Evolutionary conservation across 2,329 filamentous ascomycete genomes (phyloP).

Genomic region (Penicillium vulpinum): DNA sequence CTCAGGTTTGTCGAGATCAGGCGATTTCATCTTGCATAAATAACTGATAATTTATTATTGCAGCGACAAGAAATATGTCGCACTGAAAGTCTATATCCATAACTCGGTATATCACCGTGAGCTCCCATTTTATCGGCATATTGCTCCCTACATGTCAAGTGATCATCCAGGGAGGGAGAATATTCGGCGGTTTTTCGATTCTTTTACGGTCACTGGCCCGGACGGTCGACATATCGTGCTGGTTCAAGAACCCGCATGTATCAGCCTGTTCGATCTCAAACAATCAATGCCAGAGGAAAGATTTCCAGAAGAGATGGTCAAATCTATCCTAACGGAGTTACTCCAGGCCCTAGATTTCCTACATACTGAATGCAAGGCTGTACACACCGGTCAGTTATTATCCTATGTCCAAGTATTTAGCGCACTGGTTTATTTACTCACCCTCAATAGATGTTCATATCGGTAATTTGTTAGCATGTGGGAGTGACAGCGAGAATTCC

Average conservation of each 20-base stretch:
- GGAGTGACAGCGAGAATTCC: slow-evolving; percentile 25
- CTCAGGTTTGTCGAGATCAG: slow-evolving; percentile 13
- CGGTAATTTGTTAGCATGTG: slow-evolving; percentile 35
- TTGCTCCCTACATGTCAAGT: slow-evolving; percentile 17
- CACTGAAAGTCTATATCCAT: slow-evolving; percentile 27
- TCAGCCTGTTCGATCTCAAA: slow-evolving; percentile 28
- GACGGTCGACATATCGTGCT: slow-evolving; percentile 31
- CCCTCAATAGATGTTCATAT: slow-evolving; percentile 31
- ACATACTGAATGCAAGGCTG: slow-evolving; percentile 28
- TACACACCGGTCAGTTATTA: slow-evolving; percentile 29
- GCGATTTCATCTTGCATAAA: not conserved
- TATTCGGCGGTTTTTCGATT: slow-evolving; percentile 33
- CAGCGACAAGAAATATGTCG: slow-evolving; percentile 24
- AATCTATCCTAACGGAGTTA: slow-evolving; percentile 15
- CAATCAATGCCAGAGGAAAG: slow-evolving; percentile 17
- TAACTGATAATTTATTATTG: not conserved
- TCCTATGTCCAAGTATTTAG: not conserved
- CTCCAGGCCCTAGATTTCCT: slow-evolving; percentile 33
- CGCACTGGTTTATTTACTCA: not conserved
- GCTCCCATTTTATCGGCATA: slow-evolving; percentile 29
- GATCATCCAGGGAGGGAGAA: slow-evolving; percentile 25
- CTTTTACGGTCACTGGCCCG: slow-evolving; percentile 32
- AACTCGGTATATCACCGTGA: slow-evolving; percentile 28
- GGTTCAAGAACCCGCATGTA: slow-evolving; percentile 30
- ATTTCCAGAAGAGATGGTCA: slow-evolving; percentile 24